Evolutionary conservation across 2,329 filamentous ascomycete species (phyloP).

Genomic region (Talaromyces islandicus): DNA sequence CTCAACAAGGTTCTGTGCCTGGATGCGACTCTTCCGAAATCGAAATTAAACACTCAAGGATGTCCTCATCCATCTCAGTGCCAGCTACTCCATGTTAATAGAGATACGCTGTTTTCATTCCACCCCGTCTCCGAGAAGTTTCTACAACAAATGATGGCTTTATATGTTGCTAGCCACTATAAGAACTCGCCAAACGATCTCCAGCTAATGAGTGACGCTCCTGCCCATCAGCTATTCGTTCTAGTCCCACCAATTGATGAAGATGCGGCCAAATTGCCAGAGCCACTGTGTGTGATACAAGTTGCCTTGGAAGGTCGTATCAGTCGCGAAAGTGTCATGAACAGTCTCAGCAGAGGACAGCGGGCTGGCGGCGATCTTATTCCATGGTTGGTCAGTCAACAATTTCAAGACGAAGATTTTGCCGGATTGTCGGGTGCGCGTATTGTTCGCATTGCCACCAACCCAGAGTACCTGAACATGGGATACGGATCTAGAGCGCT

Average conservation of each 20-base stretch:
- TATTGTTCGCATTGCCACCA: conserved; percentile 90
- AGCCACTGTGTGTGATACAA: conserved; percentile 91
- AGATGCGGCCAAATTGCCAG: conserved; percentile 70
- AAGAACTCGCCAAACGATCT: conserved; percentile 97
- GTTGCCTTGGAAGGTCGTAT: conserved; percentile 93
- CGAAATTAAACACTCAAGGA: conserved; percentile 65
- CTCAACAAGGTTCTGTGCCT: conserved; percentile 89
- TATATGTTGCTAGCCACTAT: conserved; percentile 96
- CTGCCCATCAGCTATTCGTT: conserved; percentile 92
- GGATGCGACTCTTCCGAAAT: conserved; percentile 80
- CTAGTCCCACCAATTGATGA: conserved; percentile 81
- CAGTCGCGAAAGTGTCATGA: conserved; percentile 85
- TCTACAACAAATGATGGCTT: conserved; percentile 93
- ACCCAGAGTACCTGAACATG: conserved; percentile 87
- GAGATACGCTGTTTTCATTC: conserved; percentile 96
- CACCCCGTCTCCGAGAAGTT: conserved; percentile 96
- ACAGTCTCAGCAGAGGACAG: conserved; percentile 80
- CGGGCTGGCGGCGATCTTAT: conserved; percentile 89
- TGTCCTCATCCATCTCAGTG: conserved; percentile 88
- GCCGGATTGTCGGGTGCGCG: conserved; percentile 87
- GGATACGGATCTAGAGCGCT: conserved; percentile 89
- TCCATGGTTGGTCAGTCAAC: conserved; percentile 94
- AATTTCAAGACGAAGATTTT: conserved; percentile 97
- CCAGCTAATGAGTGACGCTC: conserved; percentile 97
- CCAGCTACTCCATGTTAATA: conserved; percentile 88